A percentile compares a stretch with the other conserved stretches of the same genome.
Conservation (phyloP, 441 rosid species). For the Adansonia gregorii region DNA sequence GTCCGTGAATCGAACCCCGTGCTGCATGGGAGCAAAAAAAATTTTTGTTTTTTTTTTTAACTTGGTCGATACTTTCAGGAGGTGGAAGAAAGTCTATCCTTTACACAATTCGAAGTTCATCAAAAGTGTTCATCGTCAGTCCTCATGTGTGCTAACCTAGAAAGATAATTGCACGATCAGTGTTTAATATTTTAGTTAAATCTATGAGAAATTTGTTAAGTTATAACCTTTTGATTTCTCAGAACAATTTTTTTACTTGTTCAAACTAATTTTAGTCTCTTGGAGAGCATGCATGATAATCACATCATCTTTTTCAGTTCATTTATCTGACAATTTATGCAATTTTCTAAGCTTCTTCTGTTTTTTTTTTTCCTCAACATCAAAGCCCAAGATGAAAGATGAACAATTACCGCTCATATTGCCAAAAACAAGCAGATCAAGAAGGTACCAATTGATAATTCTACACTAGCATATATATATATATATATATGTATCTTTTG, state of each 20-base stretch:
- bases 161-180: not conserved
- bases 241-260: too few species aligned
- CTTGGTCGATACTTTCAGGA: not conserved
- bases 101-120: not conserved
- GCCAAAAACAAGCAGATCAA: not conserved
- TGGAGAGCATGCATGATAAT: not conserved
- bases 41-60: too few species aligned
- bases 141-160: not conserved
- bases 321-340: not conserved
- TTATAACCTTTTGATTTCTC: not conserved
- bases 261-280: not conserved
- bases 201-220: not conserved
- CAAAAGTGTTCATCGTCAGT: not conserved
- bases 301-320: not conserved
- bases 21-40: not conserved
- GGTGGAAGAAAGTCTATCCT: not conserved
- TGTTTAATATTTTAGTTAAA: not conserved
- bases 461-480: not conserved
- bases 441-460: not conserved
- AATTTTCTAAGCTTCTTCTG: not conserved
- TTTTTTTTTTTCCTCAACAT: not conserved
- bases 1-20: not conserved
- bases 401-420: not conserved
- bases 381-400: constrained; percentile 9
- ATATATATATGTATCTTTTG: not conserved